Evolutionary conservation across 352 stramenopile species (phyloP).

Genomic region (Globisporangium parvum): DNA sequence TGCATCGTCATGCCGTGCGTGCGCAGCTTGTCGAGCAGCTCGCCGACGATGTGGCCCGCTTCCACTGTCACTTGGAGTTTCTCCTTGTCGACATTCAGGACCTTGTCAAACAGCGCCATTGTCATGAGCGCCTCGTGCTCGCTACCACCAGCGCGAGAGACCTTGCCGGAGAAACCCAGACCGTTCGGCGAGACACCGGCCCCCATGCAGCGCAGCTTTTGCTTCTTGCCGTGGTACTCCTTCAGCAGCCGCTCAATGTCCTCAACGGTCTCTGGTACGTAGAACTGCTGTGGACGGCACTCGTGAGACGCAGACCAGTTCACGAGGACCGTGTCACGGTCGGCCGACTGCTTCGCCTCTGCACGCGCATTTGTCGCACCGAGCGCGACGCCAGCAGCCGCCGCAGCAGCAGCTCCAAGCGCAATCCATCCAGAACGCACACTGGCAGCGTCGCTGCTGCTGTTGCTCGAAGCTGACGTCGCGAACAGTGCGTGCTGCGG

Average conservation of each 20-base stretch:
- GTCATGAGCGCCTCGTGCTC: conserved; percentile 83
- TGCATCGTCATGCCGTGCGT: conserved; percentile 93
- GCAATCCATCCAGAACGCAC: background rate
- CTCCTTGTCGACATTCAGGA: conserved; percentile 88
- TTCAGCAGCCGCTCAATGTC: conserved; percentile 63
- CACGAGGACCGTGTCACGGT: conserved; percentile 60
- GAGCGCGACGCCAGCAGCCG: conserved; percentile 15
- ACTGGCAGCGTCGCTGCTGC: background rate
- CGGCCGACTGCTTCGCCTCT: conserved; percentile 15
- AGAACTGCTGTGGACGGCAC: conserved; percentile 57
- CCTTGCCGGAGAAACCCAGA: conserved; percentile 81
- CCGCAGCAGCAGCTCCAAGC: conserved; percentile 11
- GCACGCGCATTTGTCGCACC: conserved; percentile 8
- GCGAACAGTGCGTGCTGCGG: no score
- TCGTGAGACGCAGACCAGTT: conserved; percentile 83
- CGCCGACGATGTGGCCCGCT: conserved; percentile 63
- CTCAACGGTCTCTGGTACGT: conserved; percentile 61
- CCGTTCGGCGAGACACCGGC: conserved; percentile 96
- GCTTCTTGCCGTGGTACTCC: conserved; percentile 52
- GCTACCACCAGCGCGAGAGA: conserved; percentile 4
- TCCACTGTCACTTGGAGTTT: conserved; percentile 92
- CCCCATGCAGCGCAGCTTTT: conserved; percentile 91
- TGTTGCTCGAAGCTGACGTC: no score
- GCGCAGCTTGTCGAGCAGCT: conserved; percentile 71
- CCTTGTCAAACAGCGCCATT: conserved; percentile 89